A percentile compares a stretch with the other conserved stretches of the same genome.
phyloP scores from a whole-genome alignment of 768 basidiomycete genomes.

The Suillus tomentosus region DNA sequence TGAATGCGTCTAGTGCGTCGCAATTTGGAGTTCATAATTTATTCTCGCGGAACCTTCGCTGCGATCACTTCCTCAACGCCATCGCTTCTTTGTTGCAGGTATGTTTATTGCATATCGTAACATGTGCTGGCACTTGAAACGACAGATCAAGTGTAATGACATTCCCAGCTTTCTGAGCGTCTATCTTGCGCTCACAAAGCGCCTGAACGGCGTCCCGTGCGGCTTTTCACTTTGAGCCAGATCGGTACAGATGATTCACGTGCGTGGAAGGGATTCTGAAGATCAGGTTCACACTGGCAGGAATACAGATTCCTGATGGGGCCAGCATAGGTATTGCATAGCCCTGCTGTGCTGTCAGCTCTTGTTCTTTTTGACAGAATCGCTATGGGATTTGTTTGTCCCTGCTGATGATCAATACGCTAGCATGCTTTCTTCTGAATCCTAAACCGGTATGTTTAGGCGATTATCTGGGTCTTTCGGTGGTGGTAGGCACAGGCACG shows the following conservation, averaged over 20 bases:
- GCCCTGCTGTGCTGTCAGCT: not conserved
- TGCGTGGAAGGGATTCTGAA: conserved; percentile 3
- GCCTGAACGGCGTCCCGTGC: not conserved
- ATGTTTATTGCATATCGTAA: not conserved
- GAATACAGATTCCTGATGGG: not conserved
- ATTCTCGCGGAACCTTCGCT: conserved; percentile 3
- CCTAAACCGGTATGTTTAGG: not conserved
- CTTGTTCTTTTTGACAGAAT: not conserved
- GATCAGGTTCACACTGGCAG: conserved; percentile 3
- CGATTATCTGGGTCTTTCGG: not conserved
- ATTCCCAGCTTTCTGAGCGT: not conserved
- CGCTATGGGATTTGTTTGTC: not conserved
- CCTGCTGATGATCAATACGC: not conserved
- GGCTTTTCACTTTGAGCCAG: not conserved
- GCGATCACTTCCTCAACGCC: not conserved
- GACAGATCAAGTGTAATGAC: not conserved
- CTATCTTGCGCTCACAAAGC: not conserved
- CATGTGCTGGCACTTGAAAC: not conserved
- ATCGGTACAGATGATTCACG: conserved; percentile 1
- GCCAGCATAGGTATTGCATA: not conserved
- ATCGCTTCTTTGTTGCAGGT: not conserved
- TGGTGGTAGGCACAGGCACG: conserved; percentile 7
- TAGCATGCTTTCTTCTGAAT: not conserved
- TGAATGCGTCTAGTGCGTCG: too few species aligned
- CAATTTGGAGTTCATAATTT: not conserved